A percentile compares a stretch with the other conserved stretches of the same genome.
phyloP scores from a whole-genome alignment of 2,329 filamentous ascomycete genomes.

The Dactylellina drechsleri region DNA sequence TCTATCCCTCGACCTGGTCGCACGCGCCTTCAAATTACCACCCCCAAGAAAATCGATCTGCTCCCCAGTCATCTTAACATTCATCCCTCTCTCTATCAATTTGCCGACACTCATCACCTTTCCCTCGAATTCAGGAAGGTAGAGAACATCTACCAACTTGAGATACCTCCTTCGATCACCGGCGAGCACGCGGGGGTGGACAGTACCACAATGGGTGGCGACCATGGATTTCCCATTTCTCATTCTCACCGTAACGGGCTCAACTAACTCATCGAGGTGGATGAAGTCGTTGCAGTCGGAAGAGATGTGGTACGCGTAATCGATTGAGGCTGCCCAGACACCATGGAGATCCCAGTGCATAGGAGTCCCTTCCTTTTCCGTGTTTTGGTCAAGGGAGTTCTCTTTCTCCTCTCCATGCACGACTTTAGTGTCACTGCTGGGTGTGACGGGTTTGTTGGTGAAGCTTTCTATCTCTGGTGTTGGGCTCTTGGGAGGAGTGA shows the following conservation, averaged over 20 bases:
- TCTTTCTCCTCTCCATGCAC: constrained; percentile 20
- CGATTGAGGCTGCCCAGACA: constrained; percentile 31
- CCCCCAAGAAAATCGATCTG: constrained; percentile 6
- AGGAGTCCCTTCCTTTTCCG: background rate
- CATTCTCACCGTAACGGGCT: constrained; percentile 9
- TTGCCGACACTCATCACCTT: constrained; percentile 21
- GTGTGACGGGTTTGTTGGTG: constrained; percentile 26
- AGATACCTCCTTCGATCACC: background rate
- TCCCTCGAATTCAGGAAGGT: constrained; percentile 35
- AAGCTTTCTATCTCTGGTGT: constrained; percentile 25
- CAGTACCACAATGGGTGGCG: constrained; percentile 11
- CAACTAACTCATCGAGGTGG: constrained; percentile 16
- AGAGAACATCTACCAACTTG: constrained; percentile 9
- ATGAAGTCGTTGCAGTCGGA: constrained; percentile 30
- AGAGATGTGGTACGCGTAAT: constrained; percentile 32
- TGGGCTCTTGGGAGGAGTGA: background rate
- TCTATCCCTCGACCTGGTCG: constrained; percentile 20
- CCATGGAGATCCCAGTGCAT: constrained; percentile 18
- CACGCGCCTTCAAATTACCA: constrained; percentile 21
- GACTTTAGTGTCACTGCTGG: constrained; percentile 20
- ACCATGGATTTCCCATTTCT: constrained; percentile 28
- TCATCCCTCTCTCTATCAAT: background rate
- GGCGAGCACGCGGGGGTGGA: constrained; percentile 9
- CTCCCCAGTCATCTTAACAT: constrained; percentile 14
- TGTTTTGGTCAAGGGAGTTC: constrained; percentile 23